Evolutionary conservation across 352 stramenopile species (phyloP).

Genomic region (Globisporangium lucens): DNA sequence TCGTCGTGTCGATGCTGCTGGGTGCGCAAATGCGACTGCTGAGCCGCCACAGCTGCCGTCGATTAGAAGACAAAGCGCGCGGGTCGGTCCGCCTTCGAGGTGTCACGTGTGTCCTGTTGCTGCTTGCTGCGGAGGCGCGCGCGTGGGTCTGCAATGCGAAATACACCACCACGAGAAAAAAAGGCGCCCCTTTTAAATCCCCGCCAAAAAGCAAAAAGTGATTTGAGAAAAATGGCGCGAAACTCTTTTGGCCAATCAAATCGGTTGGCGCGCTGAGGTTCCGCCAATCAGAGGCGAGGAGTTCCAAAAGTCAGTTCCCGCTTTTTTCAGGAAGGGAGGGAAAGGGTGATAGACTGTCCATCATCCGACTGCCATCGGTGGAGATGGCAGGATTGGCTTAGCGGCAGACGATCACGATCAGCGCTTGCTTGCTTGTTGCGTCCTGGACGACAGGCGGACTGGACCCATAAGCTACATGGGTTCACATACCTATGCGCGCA

Average conservation of each 20-base stretch:
- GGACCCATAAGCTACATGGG: not conserved
- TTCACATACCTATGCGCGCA: not conserved
- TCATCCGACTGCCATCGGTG: not conserved
- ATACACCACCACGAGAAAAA: conserved; percentile 1
- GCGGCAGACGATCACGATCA: not conserved
- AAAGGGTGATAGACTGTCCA: not conserved
- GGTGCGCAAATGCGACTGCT: not conserved
- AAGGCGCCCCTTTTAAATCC: conserved; percentile 2
- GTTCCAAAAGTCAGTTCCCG: not conserved
- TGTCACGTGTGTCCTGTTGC: not conserved
- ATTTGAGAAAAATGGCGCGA: conserved; percentile 4
- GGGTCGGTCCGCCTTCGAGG: not conserved
- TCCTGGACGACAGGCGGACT: not conserved
- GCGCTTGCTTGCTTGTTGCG: not conserved
- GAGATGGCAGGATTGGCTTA: not conserved
- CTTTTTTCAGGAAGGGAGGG: conserved; percentile 1
- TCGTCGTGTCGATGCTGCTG: not conserved
- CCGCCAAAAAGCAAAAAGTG: conserved; percentile 7
- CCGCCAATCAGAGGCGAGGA: conserved; percentile 11
- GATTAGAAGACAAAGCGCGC: conserved; percentile 1
- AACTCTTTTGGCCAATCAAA: conserved; percentile 1
- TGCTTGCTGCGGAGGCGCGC: not conserved
- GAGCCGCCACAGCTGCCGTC: not conserved
- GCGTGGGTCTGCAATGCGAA: not conserved
- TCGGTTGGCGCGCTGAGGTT: conserved; percentile 5